Base-by-base conservation (phyloP, 106 monocot genomes). In the Dendrobium officinale region DNA sequence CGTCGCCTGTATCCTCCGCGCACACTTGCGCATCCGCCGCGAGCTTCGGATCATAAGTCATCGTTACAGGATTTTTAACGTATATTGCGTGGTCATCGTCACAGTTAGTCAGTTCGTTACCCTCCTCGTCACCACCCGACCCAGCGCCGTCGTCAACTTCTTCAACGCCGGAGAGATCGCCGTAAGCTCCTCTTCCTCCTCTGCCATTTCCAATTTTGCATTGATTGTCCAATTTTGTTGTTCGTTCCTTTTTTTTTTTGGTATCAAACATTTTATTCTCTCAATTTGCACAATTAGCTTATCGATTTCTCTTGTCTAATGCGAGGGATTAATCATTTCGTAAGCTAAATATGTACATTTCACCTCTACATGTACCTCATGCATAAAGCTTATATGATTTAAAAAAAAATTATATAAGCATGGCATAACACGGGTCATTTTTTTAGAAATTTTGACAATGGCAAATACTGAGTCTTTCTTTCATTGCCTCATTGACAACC, bases 1-100 rank as follows among this genome's bases (percentile, higher is more conserved):
- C 42, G 98, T 91, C 22, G 85, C 84, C 20, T 18, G 67, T 10
- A 84, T 94, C n/a, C 84, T 98, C 6, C 47, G 78, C 17, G 88
- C 87, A 42, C 98, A 98, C 78, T 77, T 90, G 1, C 73, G 86
- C 40, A 91, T 95, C 27, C 75, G 92, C 15, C 79, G 77, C 29
- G 86, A 95, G 55, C 89, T 98, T 5, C 79, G 67, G 56, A 83
- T 91, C 37, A 98, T 95, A 58, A 95, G 95, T 79, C 98, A 98
- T 48, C 86, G 92, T 5, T 94, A 89, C 84, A 81, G 98, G 11
- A 18, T 31, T 0, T 98, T 98, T 80, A 91, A 92, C 31, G 74
- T 98, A 29, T 64, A 51, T 42, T 83, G 80, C 40, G 86, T 98
- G 20, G 18, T 91, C 55, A 79, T 94, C n/a, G 91, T 94, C 80